These are phyloP conservation scores for Kwoniella sp. DNA, from an alignment of 768 basidiomycete genomes.

Conservation along the genomic window DNA sequence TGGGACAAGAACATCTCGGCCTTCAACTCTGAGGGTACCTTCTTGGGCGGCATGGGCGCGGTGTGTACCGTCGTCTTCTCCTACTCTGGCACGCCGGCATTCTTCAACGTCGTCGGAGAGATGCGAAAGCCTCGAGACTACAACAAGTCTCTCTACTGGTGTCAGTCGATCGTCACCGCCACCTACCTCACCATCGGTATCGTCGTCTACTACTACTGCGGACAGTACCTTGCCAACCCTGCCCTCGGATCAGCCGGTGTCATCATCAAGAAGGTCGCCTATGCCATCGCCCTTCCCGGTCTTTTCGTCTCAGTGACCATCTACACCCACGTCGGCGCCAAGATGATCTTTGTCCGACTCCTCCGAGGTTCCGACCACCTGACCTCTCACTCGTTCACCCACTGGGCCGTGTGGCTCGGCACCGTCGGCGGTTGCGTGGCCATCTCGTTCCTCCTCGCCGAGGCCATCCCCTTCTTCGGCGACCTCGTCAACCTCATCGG, in stretches of 20 bases:
- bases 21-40: conserved; percentile 22
- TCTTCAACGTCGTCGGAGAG: conserved; percentile 33
- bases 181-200: conserved; percentile 22
- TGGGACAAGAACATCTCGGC: conserved; percentile 27
- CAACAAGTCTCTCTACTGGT: conserved; percentile 27
- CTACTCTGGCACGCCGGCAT: conserved; percentile 24
- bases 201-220: conserved; percentile 27
- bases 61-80: conserved; percentile 31
- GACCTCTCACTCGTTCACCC: conserved; percentile 5
- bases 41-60: conserved; percentile 31
- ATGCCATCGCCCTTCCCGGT: conserved; percentile 40
- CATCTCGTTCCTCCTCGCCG: conserved; percentile 15
- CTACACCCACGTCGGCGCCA: conserved; percentile 33
- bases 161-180: conserved; percentile 38
- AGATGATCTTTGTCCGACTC: conserved; percentile 41
- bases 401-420: conserved; percentile 15
- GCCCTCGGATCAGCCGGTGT: conserved; percentile 36
- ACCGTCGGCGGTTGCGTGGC: conserved; percentile 11
- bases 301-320: conserved; percentile 21
- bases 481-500: conserved; percentile 28
- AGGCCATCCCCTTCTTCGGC: conserved; percentile 32
- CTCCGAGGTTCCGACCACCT: conserved; percentile 27
- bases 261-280: conserved; percentile 36
- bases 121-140: conserved; percentile 28
- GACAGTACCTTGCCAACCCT: conserved; percentile 34